These are phyloP conservation scores for Paramecium sonneborni DNA, from an alignment of 73 alveolate genomes.

Conservation along the genomic window DNA sequence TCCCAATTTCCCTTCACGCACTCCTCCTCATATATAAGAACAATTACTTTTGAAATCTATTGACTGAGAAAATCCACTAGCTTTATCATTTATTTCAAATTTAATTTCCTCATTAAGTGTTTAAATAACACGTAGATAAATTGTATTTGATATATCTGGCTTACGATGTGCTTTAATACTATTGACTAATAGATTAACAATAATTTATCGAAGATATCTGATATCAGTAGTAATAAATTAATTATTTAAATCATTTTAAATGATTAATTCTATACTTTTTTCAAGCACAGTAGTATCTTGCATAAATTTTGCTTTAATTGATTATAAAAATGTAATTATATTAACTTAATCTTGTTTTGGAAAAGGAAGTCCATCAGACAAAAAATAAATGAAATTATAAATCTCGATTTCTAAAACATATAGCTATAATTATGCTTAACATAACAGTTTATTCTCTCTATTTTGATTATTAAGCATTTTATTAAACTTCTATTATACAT, in stretches of 20 bases:
- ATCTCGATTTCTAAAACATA: not conserved
- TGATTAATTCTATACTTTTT: not conserved
- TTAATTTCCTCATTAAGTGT: not conserved
- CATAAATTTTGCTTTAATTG: not conserved
- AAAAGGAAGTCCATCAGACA: not conserved
- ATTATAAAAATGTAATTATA: not conserved
- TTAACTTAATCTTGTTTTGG: not conserved
- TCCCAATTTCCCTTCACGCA: not conserved
- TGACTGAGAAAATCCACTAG: not conserved
- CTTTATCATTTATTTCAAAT: not conserved
- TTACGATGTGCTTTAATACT: not conserved
- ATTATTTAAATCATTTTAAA: not conserved
- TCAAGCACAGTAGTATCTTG: not conserved
- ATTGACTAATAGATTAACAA: not conserved
- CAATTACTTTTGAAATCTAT: not conserved
- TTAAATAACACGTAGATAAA: not conserved
- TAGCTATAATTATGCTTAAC: not conserved
- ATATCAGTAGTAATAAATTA: not conserved
- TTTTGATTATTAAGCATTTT: not conserved
- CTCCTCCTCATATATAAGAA: not conserved
- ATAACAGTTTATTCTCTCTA: not conserved
- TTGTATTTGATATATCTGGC: not conserved
- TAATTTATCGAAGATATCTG: not conserved
- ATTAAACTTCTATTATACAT: not conserved
- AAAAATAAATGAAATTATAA: not conserved